Conservation (phyloP, 2,329 filamentous ascomycete species). For the Fusarium siculi region DNA sequence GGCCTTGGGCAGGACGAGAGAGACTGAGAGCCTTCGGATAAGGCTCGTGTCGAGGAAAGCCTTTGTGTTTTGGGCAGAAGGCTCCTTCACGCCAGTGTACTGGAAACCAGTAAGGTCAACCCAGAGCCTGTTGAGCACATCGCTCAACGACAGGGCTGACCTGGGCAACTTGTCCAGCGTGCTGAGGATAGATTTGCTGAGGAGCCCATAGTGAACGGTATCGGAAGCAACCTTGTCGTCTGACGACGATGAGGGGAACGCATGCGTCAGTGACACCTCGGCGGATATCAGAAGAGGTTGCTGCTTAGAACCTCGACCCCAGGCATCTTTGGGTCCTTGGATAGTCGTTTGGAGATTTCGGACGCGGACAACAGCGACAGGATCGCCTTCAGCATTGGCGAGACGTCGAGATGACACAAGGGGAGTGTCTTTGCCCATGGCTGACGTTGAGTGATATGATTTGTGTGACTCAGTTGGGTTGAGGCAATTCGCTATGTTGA, state of each 20-base stretch:
- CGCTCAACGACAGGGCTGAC: slow-evolving; percentile 37
- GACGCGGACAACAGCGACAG: slow-evolving; percentile 65
- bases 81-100: slow-evolving; percentile 18
- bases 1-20: slow-evolving; percentile 72
- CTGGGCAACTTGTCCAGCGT: slow-evolving; percentile 49
- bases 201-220: slow-evolving; percentile 79
- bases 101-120: slow-evolving; percentile 44
- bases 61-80: slow-evolving; percentile 7
- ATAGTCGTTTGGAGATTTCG: slow-evolving; percentile 69
- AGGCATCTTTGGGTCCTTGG: slow-evolving; percentile 71
- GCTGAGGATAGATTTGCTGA: slow-evolving; percentile 72
- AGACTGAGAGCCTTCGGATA: slow-evolving; percentile 61
- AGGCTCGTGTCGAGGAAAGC: slow-evolving; percentile 47
- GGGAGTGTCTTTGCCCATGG: slow-evolving; percentile 34
- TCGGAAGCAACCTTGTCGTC: slow-evolving; percentile 72
- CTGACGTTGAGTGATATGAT: background rate
- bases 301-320: slow-evolving; percentile 67
- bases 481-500: slow-evolving; percentile 2
- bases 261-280: slow-evolving; percentile 63
- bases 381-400: slow-evolving; percentile 41
- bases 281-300: slow-evolving; percentile 73
- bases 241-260: slow-evolving; percentile 68
- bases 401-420: slow-evolving; percentile 42
- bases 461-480: slow-evolving; percentile 9
- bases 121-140: slow-evolving; percentile 49